Conservation (phyloP, 495 filamentous ascomycete genomes). For the Lichenothelia convexa region DNA sequence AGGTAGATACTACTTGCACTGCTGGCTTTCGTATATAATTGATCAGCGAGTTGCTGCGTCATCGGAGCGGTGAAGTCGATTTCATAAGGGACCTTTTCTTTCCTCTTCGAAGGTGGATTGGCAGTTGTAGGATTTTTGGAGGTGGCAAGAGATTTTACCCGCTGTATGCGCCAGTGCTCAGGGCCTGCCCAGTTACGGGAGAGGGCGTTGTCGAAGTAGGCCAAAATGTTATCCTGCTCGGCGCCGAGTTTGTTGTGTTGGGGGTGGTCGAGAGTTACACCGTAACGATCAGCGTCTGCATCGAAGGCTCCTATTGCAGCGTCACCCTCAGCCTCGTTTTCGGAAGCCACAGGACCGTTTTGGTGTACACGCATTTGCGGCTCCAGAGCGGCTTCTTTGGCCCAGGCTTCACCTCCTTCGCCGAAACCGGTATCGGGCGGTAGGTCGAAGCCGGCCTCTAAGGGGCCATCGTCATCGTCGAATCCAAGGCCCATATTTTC, state of each 20-base stretch:
- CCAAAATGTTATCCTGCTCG: slow-evolving; percentile 62
- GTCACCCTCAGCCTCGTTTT: slow-evolving; percentile 28
- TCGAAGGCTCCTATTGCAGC: slow-evolving; percentile 44
- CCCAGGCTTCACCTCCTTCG: slow-evolving; percentile 60
- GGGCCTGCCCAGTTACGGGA: slow-evolving; percentile 98
- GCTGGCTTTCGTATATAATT: slow-evolving; percentile 67
- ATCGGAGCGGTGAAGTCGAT: slow-evolving; percentile 73
- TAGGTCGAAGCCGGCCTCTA: slow-evolving; percentile 58
- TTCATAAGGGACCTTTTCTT: slow-evolving; percentile 91
- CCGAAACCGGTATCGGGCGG: slow-evolving; percentile 49
- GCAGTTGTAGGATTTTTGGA: slow-evolving; percentile 39
- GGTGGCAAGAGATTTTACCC: slow-evolving; percentile 77
- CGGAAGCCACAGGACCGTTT: slow-evolving; percentile 22
- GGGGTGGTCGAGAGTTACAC: slow-evolving; percentile 54
- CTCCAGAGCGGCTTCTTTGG: slow-evolving; percentile 44
- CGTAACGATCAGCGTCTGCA: slow-evolving; percentile 41
- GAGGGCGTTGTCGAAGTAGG: slow-evolving; percentile 89
- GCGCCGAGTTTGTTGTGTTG: no score
- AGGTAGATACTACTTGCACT: slow-evolving; percentile 67
- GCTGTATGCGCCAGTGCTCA: slow-evolving; percentile 93
- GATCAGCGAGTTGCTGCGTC: slow-evolving; percentile 48
- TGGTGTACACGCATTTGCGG: slow-evolving; percentile 41
- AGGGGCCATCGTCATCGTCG: slow-evolving; percentile 52
- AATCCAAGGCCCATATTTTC: no score
- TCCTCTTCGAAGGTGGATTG: slow-evolving; percentile 45